phyloP scores from a whole-genome alignment of 345 rosid species.

The Passiflora organensis region DNA sequence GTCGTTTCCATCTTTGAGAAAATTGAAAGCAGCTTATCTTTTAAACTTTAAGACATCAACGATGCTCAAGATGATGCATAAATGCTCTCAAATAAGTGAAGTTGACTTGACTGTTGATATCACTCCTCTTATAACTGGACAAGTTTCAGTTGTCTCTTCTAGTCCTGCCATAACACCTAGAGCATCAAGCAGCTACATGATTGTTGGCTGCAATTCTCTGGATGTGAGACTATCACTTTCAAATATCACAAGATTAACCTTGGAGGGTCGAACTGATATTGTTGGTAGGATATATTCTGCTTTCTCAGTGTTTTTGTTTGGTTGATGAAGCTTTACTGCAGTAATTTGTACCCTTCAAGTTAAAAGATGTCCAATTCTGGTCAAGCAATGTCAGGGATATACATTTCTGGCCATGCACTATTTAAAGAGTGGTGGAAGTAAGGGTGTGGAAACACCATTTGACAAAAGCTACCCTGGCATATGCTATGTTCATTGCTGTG shows the following conservation, averaged over 20 bases:
- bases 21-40: slow-evolving; percentile 66
- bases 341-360: neutral
- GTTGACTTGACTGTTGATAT: slow-evolving; percentile 65
- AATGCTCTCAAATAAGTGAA: slow-evolving; percentile 43
- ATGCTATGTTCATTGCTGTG: no score
- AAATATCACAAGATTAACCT: slow-evolving; percentile 48
- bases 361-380: neutral
- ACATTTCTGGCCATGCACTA: no score
- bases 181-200: slow-evolving; percentile 18
- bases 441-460: no score
- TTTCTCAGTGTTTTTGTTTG: neutral
- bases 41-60: slow-evolving; percentile 43
- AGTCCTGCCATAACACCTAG: slow-evolving; percentile 25
- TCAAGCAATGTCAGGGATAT: neutral
- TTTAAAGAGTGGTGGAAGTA: no score
- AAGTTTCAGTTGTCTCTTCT: slow-evolving; percentile 40
- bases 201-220: slow-evolving; percentile 15
- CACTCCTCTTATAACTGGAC: slow-evolving; percentile 38
- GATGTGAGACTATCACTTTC: slow-evolving; percentile 21
- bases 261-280: slow-evolving; percentile 73
- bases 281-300: slow-evolving; percentile 46
- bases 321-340: neutral
- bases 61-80: slow-evolving; percentile 37
- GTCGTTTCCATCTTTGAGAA: slow-evolving; percentile 63
- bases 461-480: no score